These are phyloP conservation scores for Cyberlindnera saturnus DNA, from an alignment of 805 yeast genomes.

Conservation along the genomic window DNA sequence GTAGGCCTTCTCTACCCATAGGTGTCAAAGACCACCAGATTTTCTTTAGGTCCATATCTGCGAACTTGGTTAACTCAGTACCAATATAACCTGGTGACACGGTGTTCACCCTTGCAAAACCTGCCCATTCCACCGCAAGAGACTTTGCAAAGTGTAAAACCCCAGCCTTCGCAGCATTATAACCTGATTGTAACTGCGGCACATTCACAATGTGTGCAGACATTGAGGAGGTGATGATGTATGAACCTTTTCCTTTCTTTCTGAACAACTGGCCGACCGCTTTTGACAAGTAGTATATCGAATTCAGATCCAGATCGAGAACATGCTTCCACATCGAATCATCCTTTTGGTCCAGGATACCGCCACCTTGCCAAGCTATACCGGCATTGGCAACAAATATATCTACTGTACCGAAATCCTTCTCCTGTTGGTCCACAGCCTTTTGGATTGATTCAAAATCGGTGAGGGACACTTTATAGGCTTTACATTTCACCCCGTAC, in stretches of 20 bases:
- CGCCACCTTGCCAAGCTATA: constrained; percentile 71
- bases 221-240: constrained; percentile 85
- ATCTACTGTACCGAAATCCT: constrained; percentile 72
- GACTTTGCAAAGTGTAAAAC: constrained; percentile 71
- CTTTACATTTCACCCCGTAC: constrained; percentile 59
- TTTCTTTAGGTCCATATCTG: constrained; percentile 37
- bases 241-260: constrained; percentile 69
- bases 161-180: constrained; percentile 86
- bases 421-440: constrained; percentile 34
- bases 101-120: constrained; percentile 78
- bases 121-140: constrained; percentile 82
- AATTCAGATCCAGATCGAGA: constrained; percentile 69
- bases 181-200: constrained; percentile 83
- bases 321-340: constrained; percentile 63
- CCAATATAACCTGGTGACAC: constrained; percentile 81
- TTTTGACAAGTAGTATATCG: constrained; percentile 77
- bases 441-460: constrained; percentile 25
- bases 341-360: constrained; percentile 39
- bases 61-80: constrained; percentile 56
- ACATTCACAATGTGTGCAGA: constrained; percentile 82
- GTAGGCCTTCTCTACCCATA: constrained; percentile 68
- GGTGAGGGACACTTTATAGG: constrained; percentile 36
- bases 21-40: constrained; percentile 52
- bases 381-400: constrained; percentile 90
- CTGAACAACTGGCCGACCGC: constrained; percentile 68